Conservation (phyloP, 2,329 filamentous ascomycete genomes). For the Aspergillus versicolor region DNA sequence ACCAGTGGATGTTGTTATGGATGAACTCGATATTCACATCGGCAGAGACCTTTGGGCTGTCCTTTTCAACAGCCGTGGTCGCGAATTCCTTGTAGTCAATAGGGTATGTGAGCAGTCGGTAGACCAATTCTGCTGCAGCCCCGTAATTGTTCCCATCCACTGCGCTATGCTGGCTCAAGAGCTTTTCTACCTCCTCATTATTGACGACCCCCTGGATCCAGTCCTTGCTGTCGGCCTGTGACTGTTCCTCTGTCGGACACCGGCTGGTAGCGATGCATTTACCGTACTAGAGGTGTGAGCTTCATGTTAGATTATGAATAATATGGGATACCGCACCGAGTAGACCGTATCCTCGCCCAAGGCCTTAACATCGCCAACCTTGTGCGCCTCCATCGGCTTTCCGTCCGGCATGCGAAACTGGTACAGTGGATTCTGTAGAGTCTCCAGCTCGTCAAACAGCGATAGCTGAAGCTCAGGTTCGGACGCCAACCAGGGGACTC, state of each 20-base stretch:
- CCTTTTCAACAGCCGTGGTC: not conserved
- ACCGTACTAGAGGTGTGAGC: not conserved
- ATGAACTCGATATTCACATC: conserved; percentile 7
- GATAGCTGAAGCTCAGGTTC: not conserved
- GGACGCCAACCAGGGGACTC: not conserved
- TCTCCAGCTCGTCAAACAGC: not conserved
- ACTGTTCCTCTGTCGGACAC: not conserved
- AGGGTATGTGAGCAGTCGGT: not conserved
- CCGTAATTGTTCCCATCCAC: not conserved
- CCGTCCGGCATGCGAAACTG: not conserved
- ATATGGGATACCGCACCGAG: not conserved
- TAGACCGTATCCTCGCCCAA: not conserved
- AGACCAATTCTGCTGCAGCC: not conserved
- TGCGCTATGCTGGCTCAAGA: not conserved
- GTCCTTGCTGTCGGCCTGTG: not conserved
- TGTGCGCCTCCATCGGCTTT: not conserved
- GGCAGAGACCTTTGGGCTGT: not conserved
- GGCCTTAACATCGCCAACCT: not conserved
- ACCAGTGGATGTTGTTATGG: conserved; percentile 11
- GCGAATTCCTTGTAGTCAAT: not conserved
- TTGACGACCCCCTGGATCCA: not conserved
- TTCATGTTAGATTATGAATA: not conserved
- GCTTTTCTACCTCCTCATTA: not conserved
- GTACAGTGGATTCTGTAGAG: not conserved
- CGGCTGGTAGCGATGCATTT: not conserved